Percentiles rank a stretch among this genome's conserved stretches.
phyloP scores from a whole-genome alignment of 1,139 yeast species.

The Diutina mesorugosa region DNA sequence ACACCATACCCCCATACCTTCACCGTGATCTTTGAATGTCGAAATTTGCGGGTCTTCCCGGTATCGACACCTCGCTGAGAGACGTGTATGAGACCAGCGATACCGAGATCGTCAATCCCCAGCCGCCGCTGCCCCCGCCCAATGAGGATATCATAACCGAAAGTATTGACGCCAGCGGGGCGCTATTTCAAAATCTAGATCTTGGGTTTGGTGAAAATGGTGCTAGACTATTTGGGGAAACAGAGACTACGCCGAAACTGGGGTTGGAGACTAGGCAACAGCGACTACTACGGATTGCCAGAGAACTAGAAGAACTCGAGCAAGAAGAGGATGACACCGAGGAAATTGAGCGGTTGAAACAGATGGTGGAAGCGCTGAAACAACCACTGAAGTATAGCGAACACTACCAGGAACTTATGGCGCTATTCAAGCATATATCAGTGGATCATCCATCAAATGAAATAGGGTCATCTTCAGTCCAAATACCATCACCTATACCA shows the following conservation, averaged over 20 bases:
- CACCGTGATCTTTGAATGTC: background rate
- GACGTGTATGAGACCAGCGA: background rate
- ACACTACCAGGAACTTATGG: background rate
- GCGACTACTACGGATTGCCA: conserved; percentile 28
- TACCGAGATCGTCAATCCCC: background rate
- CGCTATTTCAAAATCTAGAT: conserved; percentile 11
- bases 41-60: background rate
- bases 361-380: background rate
- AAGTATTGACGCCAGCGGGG: conserved; percentile 12
- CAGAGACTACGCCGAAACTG: conserved; percentile 20
- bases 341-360: background rate
- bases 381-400: background rate
- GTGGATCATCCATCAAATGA: background rate
- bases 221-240: conserved; percentile 9
- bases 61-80: background rate
- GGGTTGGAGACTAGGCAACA: conserved; percentile 27
- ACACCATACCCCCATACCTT: background rate
- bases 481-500: background rate
- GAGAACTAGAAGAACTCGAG: conserved; percentile 29
- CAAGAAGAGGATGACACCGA: conserved; percentile 3
- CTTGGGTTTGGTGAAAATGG: conserved; percentile 28
- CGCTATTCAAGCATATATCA: background rate
- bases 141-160: conserved; percentile 2
- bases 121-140: conserved; percentile 7
- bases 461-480: background rate